These are phyloP conservation scores for Elaeis guineensis DNA, from an alignment of 176 grass and related monocot genomes.

Conservation along the genomic window DNA sequence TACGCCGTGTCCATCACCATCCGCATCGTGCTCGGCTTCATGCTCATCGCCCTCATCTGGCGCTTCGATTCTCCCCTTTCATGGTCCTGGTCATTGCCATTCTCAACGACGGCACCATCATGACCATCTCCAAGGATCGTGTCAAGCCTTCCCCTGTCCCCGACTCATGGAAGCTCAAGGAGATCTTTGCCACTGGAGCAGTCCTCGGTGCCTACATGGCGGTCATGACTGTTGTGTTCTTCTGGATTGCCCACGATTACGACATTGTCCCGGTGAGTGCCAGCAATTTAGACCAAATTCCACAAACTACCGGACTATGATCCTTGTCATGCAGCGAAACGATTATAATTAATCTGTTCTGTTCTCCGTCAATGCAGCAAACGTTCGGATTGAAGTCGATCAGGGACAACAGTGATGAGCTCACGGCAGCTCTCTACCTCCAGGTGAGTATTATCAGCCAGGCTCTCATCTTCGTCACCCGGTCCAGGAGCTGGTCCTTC, in stretches of 20 bases:
- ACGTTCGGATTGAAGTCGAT: slow-evolving; percentile 45
- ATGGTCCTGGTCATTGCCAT: slow-evolving; percentile 97
- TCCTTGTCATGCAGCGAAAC: too few species aligned
- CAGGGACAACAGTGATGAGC: slow-evolving; percentile 39
- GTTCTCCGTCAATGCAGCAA: slow-evolving; percentile 12
- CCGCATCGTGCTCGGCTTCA: slow-evolving; percentile 76
- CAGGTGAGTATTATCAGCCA: slow-evolving; percentile 95
- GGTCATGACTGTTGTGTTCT: slow-evolving; percentile 57
- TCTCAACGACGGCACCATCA: slow-evolving; percentile 97
- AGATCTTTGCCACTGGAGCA: slow-evolving; percentile 89
- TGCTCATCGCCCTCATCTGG: slow-evolving; percentile 86
- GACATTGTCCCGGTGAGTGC: slow-evolving; percentile 54
- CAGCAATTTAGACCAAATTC: neutral
- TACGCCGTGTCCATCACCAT: slow-evolving; percentile 97
- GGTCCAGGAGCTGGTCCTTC: slow-evolving; percentile 82
- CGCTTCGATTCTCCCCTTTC: slow-evolving; percentile 87
- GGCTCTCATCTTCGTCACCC: slow-evolving; percentile 86
- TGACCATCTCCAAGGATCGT: slow-evolving; percentile 94
- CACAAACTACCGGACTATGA: too few species aligned
- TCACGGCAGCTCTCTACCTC: slow-evolving; percentile 76
- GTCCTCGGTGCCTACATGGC: slow-evolving; percentile 88
- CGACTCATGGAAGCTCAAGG: slow-evolving; percentile 77
- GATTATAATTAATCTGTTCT: too few species aligned
- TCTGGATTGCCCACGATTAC: slow-evolving; percentile 63
- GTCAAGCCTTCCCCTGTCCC: slow-evolving; percentile 61